Percentiles rank a stretch among this genome's conserved stretches.
phyloP scores from a whole-genome alignment of 495 filamentous ascomycete genomes.

The Penicillium steckii region DNA sequence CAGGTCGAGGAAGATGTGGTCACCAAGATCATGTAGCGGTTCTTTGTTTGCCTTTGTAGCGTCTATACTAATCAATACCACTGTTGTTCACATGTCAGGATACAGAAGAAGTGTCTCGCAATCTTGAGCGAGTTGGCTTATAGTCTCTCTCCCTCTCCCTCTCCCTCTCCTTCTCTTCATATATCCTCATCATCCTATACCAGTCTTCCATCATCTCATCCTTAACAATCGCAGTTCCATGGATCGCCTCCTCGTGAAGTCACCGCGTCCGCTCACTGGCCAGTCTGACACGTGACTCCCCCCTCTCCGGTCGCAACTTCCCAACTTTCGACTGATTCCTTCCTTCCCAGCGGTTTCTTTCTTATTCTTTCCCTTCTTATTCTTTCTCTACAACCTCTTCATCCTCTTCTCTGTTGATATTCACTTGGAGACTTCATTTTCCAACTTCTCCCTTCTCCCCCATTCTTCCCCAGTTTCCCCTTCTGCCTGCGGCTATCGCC shows the following conservation, averaged over 20 bases:
- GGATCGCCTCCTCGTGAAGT: slow-evolving; percentile 38
- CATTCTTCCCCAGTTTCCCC: not conserved
- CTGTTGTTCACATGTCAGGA: slow-evolving; percentile 27
- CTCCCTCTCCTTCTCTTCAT: not conserved
- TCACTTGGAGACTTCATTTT: not conserved
- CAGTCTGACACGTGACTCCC: slow-evolving; percentile 35
- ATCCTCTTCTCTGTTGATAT: not conserved
- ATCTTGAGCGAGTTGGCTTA: slow-evolving; percentile 29
- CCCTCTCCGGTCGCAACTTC: slow-evolving; percentile 24
- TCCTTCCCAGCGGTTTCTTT: not conserved
- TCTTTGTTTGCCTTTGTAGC: slow-evolving; percentile 26
- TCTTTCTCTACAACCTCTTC: not conserved
- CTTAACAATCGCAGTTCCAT: slow-evolving; percentile 11
- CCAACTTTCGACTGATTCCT: slow-evolving; percentile 6
- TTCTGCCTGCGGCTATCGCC: slow-evolving; percentile 24
- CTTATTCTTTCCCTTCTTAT: not conserved
- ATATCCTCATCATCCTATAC: too few relatives aligned
- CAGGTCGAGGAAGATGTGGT: slow-evolving; percentile 93
- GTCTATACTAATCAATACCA: slow-evolving; percentile 44
- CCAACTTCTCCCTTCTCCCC: not conserved
- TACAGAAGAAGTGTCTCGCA: slow-evolving; percentile 27
- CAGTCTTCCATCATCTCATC: not conserved
- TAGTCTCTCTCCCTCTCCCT: slow-evolving; percentile 6
- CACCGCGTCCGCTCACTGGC: slow-evolving; percentile 45
- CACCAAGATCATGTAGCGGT: slow-evolving; percentile 85